Evolutionary conservation across 2,329 filamentous ascomycete species (phyloP).

Genomic region (Cladosporium cucumerinum): DNA sequence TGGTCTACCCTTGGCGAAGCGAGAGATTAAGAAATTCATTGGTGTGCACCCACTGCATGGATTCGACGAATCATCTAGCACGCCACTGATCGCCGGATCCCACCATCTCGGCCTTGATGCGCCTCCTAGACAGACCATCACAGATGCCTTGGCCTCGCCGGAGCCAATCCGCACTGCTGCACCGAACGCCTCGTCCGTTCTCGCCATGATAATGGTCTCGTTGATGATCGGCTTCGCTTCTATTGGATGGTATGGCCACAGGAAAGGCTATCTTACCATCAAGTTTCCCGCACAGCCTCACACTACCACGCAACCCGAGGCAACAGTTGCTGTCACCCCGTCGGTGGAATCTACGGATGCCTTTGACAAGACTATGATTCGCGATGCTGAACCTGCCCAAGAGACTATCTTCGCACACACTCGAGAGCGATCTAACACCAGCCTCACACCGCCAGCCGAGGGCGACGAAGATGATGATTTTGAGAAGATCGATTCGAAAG

Average conservation of each 20-base stretch:
- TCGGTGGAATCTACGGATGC: constrained; percentile 4
- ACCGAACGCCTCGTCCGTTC: constrained; percentile 1
- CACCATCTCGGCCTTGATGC: constrained; percentile 24
- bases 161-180: background rate
- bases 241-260: constrained; percentile 12
- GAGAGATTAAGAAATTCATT: constrained; percentile 23
- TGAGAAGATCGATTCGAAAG: constrained; percentile 18
- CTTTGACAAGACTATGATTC: constrained; percentile 22
- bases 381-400: constrained; percentile 34
- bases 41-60: constrained; percentile 31
- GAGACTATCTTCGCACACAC: constrained; percentile 30
- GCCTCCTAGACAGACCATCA: constrained; percentile 15
- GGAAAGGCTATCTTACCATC: constrained; percentile 9
- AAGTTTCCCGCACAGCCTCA: constrained; percentile 8
- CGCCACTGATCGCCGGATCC: constrained; percentile 20
- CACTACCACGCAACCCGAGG: background rate
- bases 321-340: constrained; percentile 6
- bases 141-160: constrained; percentile 4
- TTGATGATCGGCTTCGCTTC: constrained; percentile 4
- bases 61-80: constrained; percentile 16
- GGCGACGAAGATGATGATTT: constrained; percentile 18
- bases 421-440: background rate
- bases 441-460: background rate
- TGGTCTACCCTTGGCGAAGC: constrained; percentile 14
- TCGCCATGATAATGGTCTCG: constrained; percentile 6